These are phyloP conservation scores for Sporothrix euskadiensis DNA, from an alignment of 2,329 filamentous ascomycete species.

Conservation along the genomic window DNA sequence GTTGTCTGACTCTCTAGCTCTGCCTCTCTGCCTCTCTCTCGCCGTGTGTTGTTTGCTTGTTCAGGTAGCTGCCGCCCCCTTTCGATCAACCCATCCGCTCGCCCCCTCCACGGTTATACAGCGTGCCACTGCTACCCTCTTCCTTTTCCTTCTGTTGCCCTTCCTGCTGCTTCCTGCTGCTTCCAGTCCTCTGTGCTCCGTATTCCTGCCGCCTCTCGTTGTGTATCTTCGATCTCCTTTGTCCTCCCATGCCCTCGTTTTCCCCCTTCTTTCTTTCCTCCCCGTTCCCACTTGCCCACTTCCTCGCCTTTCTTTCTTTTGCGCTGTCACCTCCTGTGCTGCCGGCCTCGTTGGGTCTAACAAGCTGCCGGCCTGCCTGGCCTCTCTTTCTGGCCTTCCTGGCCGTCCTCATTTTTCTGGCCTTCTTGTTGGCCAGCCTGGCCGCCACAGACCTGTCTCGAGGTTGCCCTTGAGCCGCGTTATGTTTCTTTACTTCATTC, in stretches of 20 bases:
- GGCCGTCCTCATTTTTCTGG: not conserved
- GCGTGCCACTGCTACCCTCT: not conserved
- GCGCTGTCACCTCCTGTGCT: not conserved
- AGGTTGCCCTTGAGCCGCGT: constrained; percentile 14
- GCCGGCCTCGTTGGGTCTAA: constrained; percentile 2
- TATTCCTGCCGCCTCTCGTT: not conserved
- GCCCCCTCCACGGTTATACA: not conserved
- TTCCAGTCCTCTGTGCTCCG: not conserved
- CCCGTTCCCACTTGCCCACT: not conserved
- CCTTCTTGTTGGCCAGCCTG: not conserved
- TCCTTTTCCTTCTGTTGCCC: constrained; percentile 3
- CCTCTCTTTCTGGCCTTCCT: not conserved
- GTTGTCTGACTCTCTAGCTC: not conserved
- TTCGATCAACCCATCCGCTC: not conserved
- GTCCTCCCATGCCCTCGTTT: constrained; percentile 12
- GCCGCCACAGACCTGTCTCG: constrained; percentile 21
- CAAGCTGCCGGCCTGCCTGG: not conserved
- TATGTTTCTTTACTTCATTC: not conserved
- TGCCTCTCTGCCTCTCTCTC: not conserved
- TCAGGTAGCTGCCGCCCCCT: not conserved
- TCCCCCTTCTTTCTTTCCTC: not conserved
- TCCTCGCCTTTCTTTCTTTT: not conserved
- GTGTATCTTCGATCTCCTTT: constrained; percentile 12
- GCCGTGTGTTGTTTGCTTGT: not conserved
- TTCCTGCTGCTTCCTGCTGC: not conserved